Base-by-base conservation (phyloP, 352 stramenopile species). In the Phytophthora boehmeriae region DNA sequence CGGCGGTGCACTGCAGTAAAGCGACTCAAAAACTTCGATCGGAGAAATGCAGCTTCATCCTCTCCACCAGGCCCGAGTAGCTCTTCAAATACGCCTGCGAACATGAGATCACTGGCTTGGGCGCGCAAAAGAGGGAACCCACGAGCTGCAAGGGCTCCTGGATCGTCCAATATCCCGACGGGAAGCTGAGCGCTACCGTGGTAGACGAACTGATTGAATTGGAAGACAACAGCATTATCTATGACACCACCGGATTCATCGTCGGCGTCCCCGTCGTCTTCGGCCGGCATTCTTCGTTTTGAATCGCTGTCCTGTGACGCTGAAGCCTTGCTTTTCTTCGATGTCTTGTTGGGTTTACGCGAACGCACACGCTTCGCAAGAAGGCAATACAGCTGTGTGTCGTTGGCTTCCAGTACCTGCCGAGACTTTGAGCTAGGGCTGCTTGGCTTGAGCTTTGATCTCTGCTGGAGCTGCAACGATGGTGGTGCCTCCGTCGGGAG, bases 141-240 rank as follows among this genome's bases (percentile, higher is more conserved):
- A 14, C 59, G 41, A 14, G 59, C 53, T 8, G 61, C 66, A 0
- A 88, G 50, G 11, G 71, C 80, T 38, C 55, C 75, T 25, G 84
- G 57, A 39, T 88, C 75, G 30, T 88, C 67, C 36, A 90, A 22
- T 30, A 66, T 54, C 0, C 20, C 45, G 3, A 54, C 52, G 5
- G 56, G 53, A 6, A 88, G 28, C 11, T 54, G 54, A 13, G 73
- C 52, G 5, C 51, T 66, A 2, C 81, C 78, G 9, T 74, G 59
- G 39, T 90, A 90, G 1, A 85, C 58, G 56, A 76, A 89, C 54
- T 87, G 54, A 46, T 88, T 84, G 64, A 90, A 88, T 44, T 86
- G 76, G 54, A 90, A 90, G 1, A 90, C 66, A 0, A 88, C 81
- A 13, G 66, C 60, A 14, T 75, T 64, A 8, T 68, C 54, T 3